Base-by-base conservation (phyloP, 176 grass and related monocot species). In the Triticum turgidum region DNA sequence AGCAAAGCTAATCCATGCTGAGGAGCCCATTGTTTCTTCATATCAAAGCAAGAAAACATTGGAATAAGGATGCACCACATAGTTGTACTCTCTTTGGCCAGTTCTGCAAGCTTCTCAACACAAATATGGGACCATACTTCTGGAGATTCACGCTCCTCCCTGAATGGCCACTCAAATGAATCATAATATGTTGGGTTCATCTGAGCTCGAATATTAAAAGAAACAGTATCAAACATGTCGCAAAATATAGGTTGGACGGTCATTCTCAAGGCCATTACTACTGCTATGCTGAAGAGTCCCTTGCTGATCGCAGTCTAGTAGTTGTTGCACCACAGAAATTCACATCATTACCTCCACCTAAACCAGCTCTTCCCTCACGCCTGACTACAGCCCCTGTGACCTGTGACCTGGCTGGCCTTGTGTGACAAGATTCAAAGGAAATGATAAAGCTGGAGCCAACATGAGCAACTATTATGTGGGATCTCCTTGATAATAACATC, bases 1-100 rank as follows among this genome's bases (percentile, higher is more conserved):
- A 96, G 85, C 80, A 92, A 92, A 82, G 90, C 92, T 80, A 96
- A 67, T 61, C 97, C 97, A 88, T 86, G 84, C 12, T 61, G 88
- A 77, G 90, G 90, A 47, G 72, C 56, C 96, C 96, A 98, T 54
- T 92, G 90, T 83, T 93, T 96, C 49, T 93, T 88, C 71, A 68
- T 82, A 82, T 96, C 97, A 81, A 98, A 32, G 81, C 8, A 39
- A 39, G 38, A 65, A 87, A 98, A 69, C 92, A 96, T 94, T 74
- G 94, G 97, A 82, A 96, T 92, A 82, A 98, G 63, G 64, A 96
- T 65, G 61, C 84, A 90, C 3, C 94, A 90, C 88, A 92, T 94
- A 67, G 92, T 96, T 86, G 90, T 88, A 79, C 97, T 98, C 84
- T 98, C 93, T 88, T 92, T 94, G 25, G 94, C 93, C 84, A 98